Conservation (phyloP, 2,329 filamentous ascomycete genomes). For the Trichoderma arundinaceum region DNA sequence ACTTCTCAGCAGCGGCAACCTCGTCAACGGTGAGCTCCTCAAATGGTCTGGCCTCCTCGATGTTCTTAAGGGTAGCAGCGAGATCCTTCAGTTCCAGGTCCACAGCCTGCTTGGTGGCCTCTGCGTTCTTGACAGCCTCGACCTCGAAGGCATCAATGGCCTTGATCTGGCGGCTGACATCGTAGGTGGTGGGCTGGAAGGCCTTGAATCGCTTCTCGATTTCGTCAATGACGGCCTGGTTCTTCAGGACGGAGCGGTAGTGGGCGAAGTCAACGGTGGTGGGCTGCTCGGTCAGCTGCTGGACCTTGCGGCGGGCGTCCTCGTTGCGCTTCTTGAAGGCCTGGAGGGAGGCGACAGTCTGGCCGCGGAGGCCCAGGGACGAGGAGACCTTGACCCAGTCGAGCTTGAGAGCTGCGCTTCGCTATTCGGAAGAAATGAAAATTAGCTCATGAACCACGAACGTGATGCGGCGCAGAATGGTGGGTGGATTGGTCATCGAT, state of each 20-base stretch:
- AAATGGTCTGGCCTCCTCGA: slow-evolving; percentile 92
- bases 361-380: slow-evolving; percentile 94
- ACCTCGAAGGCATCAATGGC: slow-evolving; percentile 97
- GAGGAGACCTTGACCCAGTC: slow-evolving; percentile 96
- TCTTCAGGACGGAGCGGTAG: slow-evolving; percentile 93
- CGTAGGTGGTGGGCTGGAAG: slow-evolving; percentile 94
- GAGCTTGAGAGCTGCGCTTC: slow-evolving; percentile 98
- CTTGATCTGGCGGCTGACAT: slow-evolving; percentile 92
- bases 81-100: slow-evolving; percentile 94
- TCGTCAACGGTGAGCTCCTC: slow-evolving; percentile 98
- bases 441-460: slow-evolving; percentile 58
- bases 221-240: slow-evolving; percentile 92
- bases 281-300: slow-evolving; percentile 80
- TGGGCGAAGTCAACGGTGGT: slow-evolving; percentile 89
- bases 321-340: slow-evolving; percentile 99
- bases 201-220: slow-evolving; percentile 93
- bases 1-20: slow-evolving; percentile 88
- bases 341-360: slow-evolving; percentile 88
- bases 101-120: slow-evolving; percentile 95
- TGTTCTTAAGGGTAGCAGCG: slow-evolving; percentile 94
- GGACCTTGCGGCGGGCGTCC: slow-evolving; percentile 92
- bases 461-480: slow-evolving; percentile 33
- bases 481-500: not conserved
- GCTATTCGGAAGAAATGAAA: slow-evolving; percentile 61
- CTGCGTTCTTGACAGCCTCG: slow-evolving; percentile 94